Conservation (phyloP, 352 stramenopile genomes). For the Phytophthora constricta region DNA sequence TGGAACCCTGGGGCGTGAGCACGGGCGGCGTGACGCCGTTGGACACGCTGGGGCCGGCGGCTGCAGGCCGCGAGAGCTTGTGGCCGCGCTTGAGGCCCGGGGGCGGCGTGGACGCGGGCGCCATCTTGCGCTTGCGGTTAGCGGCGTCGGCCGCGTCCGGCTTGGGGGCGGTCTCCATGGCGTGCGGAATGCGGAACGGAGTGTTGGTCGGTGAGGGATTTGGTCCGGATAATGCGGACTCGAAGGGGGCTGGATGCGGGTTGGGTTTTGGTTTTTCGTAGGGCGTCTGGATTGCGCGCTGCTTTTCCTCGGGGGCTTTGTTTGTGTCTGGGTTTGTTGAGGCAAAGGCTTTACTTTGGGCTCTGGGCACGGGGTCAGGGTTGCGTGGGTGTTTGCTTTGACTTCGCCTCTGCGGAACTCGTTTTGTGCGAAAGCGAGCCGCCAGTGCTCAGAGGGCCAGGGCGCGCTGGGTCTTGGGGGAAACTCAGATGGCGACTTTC, state of each 20-base stretch:
- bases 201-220: not conserved
- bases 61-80: conserved; percentile 55
- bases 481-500: conserved; percentile 6
- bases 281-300: not conserved
- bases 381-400: not conserved
- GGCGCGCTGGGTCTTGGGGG: not conserved
- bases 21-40: conserved; percentile 51
- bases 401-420: not conserved
- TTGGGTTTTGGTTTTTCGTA: too few relatives aligned
- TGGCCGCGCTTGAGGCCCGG: conserved; percentile 51
- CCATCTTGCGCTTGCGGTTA: conserved; percentile 85
- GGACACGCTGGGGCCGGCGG: conserved; percentile 27
- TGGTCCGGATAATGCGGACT: not conserved
- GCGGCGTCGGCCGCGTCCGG: conserved; percentile 39
- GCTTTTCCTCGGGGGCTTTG: not conserved
- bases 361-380: not conserved
- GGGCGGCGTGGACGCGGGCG: conserved; percentile 43
- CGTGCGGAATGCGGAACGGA: not conserved
- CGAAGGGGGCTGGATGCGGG: not conserved
- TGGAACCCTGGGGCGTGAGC: conserved; percentile 45
- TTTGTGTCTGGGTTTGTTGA: not conserved
- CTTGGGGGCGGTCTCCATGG: conserved; percentile 35
- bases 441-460: not conserved
- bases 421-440: conserved; percentile 14
- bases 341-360: not conserved